Evolutionary conservation across 306 rosid genomes (phyloP), one percentile per base, ranked within the genome.

Genomic region (Astragalus glycyphyllos): DNA sequence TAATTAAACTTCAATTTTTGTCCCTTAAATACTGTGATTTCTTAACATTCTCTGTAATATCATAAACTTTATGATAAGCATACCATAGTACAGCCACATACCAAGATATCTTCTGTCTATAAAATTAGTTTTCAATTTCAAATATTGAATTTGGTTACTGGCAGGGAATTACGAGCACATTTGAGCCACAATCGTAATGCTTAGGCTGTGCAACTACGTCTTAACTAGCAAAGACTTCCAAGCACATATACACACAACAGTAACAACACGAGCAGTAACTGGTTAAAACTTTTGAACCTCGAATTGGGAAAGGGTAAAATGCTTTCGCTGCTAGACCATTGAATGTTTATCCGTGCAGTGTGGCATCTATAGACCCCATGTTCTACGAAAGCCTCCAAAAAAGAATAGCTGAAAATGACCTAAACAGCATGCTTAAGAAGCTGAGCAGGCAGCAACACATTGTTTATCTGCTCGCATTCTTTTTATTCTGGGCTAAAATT

Each of bases 281-380:
- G 31, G 31, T 26, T 23, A 10, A 73, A 8, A 9, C 13, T 40
- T 4, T 57, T 31, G 62, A 14, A 61, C n/a, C 1, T 12, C 29
- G 9, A 40, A 20, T 6, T 5, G 5, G 44, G 50, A 63, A 41
- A 11, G 45, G 20, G 23, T 13, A 57, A 75, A 7, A 66, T 75
- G 53, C 51, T 56, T 11, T 55, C 0, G 58, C 2, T 15, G 8
- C 29, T 20, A 48, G 71, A 11, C 75, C 49, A 40, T 16, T 65
- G 66, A 42, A 60, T 31, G 65, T 17, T 77, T 77, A 69, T 51
- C 65, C 58, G 42, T 8, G 29, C 31, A n/a, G 4, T 41, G 58
- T 51, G 29, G 71, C 65, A 59, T 59, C 41, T 58, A 37, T 26
- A 58, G 34, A 38, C 44, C 70, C 40, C 32, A 60, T 41, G 63